phyloP scores from a whole-genome alignment of 176 grass and related monocot species.

The Avena atlantica region DNA sequence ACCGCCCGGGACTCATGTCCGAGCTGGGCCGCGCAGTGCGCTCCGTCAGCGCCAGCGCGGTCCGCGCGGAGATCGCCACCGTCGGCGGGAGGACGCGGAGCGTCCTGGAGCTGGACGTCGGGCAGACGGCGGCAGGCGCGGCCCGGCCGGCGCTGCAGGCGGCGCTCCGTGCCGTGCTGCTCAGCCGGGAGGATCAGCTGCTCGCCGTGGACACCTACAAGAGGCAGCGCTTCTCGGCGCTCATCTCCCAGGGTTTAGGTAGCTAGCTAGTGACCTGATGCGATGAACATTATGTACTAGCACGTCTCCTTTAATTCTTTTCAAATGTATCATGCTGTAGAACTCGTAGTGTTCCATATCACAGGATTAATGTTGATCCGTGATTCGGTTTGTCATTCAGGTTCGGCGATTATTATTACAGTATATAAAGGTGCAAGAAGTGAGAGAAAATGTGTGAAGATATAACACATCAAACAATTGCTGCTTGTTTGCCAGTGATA shows the following conservation, averaged over 20 bases:
- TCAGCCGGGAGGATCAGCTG: conserved; percentile 53
- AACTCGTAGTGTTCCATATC: too few species aligned
- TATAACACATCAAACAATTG: background rate
- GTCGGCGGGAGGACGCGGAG: conserved; percentile 78
- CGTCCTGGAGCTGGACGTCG: conserved; percentile 74
- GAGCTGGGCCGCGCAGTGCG: conserved; percentile 78
- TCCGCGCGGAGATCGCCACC: conserved; percentile 85
- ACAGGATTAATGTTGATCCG: too few species aligned
- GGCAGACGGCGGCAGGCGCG: background rate
- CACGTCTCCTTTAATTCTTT: too few species aligned
- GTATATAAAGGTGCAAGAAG: too few species aligned
- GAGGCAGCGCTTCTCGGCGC: conserved; percentile 61
- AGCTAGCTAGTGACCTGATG: conserved; percentile 8
- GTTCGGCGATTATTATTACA: too few species aligned
- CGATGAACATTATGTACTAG: background rate
- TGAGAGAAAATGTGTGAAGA: too few species aligned
- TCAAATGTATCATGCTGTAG: too few species aligned
- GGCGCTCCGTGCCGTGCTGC: conserved; percentile 74
- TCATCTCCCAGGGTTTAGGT: conserved; percentile 45
- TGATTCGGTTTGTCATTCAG: too few species aligned
- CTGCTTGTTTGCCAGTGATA: background rate
- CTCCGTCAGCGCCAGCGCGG: conserved; percentile 74
- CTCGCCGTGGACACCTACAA: conserved; percentile 66
- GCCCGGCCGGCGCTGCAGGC: conserved; percentile 60
- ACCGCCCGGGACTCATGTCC: conserved; percentile 83